Base-by-base conservation (phyloP, 805 yeast species). In the Hanseniaspora clermontiae region DNA sequence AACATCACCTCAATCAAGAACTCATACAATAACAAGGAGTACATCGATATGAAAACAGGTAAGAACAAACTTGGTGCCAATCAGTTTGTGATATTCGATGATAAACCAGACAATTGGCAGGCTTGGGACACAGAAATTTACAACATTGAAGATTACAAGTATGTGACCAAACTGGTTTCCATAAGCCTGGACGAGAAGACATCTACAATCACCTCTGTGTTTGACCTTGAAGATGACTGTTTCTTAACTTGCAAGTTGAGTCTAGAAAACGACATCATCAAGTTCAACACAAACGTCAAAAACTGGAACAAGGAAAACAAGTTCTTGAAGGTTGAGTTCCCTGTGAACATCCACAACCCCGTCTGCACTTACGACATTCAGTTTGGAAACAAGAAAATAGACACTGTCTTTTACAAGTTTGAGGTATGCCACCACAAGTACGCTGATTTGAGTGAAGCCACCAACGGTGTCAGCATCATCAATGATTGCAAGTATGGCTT, bases 61-160 rank as follows among this genome's bases (percentile, higher is more conserved):
- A 72, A 70, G 54, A 81, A 81, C 61, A 71, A 77, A 11, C 62
- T 70, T 17, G 88, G 87, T 42, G 96, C 90, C 17, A 88, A 89
- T 63, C 95, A 86, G 67, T 81, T 81, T 60, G 81, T 88, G 1
- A 65, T 93, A 57, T 85, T 85, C 64, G 90, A 90, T 61, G 98
- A 93, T 67, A 85, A 87, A 60, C 98, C 98, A 10, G 73, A 87
- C 64, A 83, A 77, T 57, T 91, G 82, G 82, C 96, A 88, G 47
- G 97, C 97, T 1, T 91, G 98, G 98, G 98, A 91, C 67, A 91
- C 97, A 0, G 98, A 91, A 66, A 75, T 89, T 58, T 93, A 80
- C 66, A 86, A 96, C 0, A 77, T 87, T 57, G 87, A 84, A 63
- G 88, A 84, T 64, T 80, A 77, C 65, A 72, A 72, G 55, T 79